Conservation (phyloP, 345 rosid species). For the Toxicodendron radicans region DNA sequence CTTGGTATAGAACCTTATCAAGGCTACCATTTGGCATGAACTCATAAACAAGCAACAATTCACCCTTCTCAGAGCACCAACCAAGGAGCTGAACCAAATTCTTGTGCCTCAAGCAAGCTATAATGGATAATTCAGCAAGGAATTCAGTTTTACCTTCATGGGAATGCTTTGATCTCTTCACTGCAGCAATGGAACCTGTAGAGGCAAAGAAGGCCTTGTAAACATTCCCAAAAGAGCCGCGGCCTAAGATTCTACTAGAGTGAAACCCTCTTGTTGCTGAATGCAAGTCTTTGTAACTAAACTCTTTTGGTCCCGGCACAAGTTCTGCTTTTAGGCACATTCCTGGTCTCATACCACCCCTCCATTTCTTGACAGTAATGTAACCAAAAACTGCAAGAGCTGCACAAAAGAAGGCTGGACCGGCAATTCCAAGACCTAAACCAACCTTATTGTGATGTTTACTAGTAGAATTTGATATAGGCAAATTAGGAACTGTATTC, state of each 20-base stretch:
- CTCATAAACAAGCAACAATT: conserved; percentile 85
- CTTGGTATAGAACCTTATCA: conserved; percentile 72
- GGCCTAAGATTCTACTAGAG: conserved; percentile 74
- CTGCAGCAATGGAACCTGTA: conserved; percentile 67
- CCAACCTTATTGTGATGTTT: conserved; percentile 49
- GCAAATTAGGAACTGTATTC: conserved; percentile 34
- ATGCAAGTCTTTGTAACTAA: conserved; percentile 70
- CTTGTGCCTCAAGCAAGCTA: conserved; percentile 94
- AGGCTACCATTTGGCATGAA: conserved; percentile 95
- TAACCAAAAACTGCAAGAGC: conserved; percentile 63
- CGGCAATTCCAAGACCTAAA: conserved; percentile 76
- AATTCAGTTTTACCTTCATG: conserved; percentile 88
- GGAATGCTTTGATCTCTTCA: conserved; percentile 79
- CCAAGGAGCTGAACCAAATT: conserved; percentile 85
- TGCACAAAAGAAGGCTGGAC: conserved; percentile 69
- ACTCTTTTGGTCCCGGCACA: conserved; percentile 70
- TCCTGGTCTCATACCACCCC: conserved; percentile 38
- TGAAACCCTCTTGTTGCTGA: conserved; percentile 84
- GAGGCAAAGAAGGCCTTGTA: conserved; percentile 67
- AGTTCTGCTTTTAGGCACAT: conserved; percentile 66
- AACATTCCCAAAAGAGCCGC: conserved; percentile 87
- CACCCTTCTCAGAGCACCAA: conserved; percentile 90
- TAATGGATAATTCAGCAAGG: conserved; percentile 76
- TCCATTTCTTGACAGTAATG: conserved; percentile 63
- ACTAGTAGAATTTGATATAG: conserved; percentile 35